Evolutionary conservation across 495 filamentous ascomycete genomes (phyloP).

Genomic region (Neurospora sp.): DNA sequence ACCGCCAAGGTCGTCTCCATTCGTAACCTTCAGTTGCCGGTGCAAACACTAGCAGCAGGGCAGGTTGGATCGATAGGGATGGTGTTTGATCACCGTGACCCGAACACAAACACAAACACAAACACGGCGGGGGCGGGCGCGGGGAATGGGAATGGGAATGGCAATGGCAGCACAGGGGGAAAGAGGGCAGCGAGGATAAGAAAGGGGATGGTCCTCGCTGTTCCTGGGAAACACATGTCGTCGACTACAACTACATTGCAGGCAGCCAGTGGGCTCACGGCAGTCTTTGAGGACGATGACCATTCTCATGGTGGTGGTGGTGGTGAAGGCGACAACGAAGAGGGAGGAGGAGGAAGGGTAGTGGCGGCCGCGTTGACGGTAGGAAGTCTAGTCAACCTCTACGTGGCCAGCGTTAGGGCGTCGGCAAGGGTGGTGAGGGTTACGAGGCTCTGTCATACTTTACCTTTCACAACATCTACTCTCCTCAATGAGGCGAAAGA

Average conservation of each 20-base stretch:
- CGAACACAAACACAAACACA: background rate
- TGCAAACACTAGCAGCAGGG: slow-evolving; percentile 61
- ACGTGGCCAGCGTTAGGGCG: slow-evolving; percentile 78
- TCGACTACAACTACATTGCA: slow-evolving; percentile 39
- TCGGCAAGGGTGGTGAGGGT: slow-evolving; percentile 54
- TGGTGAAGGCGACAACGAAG: too few species aligned
- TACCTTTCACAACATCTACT: background rate
- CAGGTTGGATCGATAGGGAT: slow-evolving; percentile 84
- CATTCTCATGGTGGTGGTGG: background rate
- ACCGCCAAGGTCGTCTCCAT: slow-evolving; percentile 72
- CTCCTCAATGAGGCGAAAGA: too few species aligned
- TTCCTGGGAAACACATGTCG: slow-evolving; percentile 43
- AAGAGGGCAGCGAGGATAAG: slow-evolving; percentile 40
- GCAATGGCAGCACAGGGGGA: slow-evolving; percentile 1
- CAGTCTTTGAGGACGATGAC: slow-evolving; percentile 34
- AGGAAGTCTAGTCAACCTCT: slow-evolving; percentile 61
- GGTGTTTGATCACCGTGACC: slow-evolving; percentile 35
- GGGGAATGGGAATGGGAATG: slow-evolving; percentile 2
- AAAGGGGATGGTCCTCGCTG: slow-evolving; percentile 74
- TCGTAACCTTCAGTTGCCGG: slow-evolving; percentile 76
- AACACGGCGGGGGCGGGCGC: slow-evolving; percentile 2
- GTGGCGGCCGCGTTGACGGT: slow-evolving; percentile 27
- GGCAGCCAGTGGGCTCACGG: slow-evolving; percentile 45
- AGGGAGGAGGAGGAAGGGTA: background rate
- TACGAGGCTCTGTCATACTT: background rate